These are phyloP conservation scores for Rhamnella rubrinervis DNA, from an alignment of 331 rosid genomes.

Conservation along the genomic window DNA sequence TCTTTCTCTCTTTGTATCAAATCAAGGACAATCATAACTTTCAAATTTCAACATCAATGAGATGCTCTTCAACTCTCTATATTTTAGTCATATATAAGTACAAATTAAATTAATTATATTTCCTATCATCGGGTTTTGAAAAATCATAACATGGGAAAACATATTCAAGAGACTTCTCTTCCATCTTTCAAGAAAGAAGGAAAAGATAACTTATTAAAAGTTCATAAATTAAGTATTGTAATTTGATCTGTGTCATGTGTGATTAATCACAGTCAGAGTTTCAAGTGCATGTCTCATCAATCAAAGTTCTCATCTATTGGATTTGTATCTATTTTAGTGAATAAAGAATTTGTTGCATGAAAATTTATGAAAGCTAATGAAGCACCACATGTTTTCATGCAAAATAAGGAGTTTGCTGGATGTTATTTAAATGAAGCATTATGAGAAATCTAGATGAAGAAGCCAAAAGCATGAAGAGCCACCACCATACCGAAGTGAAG, in stretches of 20 bases:
- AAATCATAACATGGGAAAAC: background rate
- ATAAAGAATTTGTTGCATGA: background rate
- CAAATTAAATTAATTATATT: background rate
- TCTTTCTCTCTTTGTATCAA: conserved; percentile 28
- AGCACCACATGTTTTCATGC: background rate
- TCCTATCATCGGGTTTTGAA: conserved; percentile 5
- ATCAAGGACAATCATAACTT: conserved; percentile 40
- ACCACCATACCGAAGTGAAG: conserved; percentile 42
- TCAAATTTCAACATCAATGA: conserved; percentile 29
- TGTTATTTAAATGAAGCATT: conserved; percentile 34
- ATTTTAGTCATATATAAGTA: background rate
- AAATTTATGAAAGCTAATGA: background rate
- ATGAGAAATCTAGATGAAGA: conserved; percentile 27
- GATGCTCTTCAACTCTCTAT: conserved; percentile 24
- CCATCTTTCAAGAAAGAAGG: no score
- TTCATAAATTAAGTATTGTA: no score
- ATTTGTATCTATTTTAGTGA: no score
- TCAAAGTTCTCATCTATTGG: no score
- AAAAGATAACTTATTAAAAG: no score
- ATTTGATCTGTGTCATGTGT: no score
- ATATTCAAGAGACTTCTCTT: no score
- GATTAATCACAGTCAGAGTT: no score
- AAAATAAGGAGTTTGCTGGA: background rate
- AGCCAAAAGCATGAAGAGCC: conserved; percentile 30
- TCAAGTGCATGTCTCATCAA: no score